Percentiles rank a stretch among this genome's conserved stretches.
These are phyloP conservation scores for Calophaca sinica DNA, from an alignment of 306 rosid genomes.

Conservation along the genomic window DNA sequence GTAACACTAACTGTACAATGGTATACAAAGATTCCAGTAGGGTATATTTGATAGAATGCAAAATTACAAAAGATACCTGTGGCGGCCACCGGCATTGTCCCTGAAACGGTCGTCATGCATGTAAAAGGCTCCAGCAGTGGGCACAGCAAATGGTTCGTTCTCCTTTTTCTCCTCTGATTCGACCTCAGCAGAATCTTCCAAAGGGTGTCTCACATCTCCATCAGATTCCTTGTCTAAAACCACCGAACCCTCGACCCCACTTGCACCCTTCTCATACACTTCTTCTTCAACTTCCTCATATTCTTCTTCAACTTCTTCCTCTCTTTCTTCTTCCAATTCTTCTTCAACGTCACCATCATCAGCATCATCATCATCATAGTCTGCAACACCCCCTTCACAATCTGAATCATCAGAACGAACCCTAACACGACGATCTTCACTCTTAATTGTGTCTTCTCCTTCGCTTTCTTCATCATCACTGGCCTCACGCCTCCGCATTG, in stretches of 20 bases:
- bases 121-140: conserved; percentile 97
- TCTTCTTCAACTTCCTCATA: conserved; percentile 42
- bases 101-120: conserved; percentile 96
- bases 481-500: conserved; percentile 88
- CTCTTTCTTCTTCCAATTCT: conserved; percentile 24
- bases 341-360: conserved; percentile 54
- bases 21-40: conserved; percentile 5
- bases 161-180: conserved; percentile 79
- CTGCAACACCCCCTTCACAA: conserved; percentile 86
- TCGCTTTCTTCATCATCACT: conserved; percentile 90
- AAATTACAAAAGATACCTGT: conserved; percentile 60
- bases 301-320: conserved; percentile 46
- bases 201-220: conserved; percentile 49
- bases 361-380: conserved; percentile 66
- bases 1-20: not conserved
- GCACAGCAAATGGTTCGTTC: conserved; percentile 94
- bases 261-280: conserved; percentile 43
- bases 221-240: conserved; percentile 52
- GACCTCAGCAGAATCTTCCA: conserved; percentile 58
- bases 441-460: conserved; percentile 54
- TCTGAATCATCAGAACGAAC: conserved; percentile 77
- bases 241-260: conserved; percentile 33
- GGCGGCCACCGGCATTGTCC: conserved; percentile 80
- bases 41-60: conserved; percentile 2
- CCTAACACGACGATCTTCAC: conserved; percentile 56